Base-by-base conservation (phyloP, 768 basidiomycete genomes). In the Tricholoma hemisulphureum region DNA sequence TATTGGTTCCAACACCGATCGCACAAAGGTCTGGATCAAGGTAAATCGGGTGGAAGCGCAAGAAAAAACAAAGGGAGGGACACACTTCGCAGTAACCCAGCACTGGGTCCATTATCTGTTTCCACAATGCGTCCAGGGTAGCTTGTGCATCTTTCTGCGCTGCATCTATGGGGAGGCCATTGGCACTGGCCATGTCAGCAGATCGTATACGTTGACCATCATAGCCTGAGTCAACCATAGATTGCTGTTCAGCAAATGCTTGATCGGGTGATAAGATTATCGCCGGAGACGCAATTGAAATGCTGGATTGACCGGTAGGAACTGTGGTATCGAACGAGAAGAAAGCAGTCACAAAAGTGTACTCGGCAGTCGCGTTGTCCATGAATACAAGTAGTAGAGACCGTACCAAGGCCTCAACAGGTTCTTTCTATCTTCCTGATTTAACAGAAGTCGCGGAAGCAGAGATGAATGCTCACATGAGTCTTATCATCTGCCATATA, bases 291-390 rank as follows among this genome's bases (percentile, higher is more conserved):
- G 77, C 65, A 23, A 75, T 45, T 23, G 73, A 65, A 4, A 57
- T 72, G 35, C 73, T 71, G 2, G 67, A 57, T 48, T 80, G 82
- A 24, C 60, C 61, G 10, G 73, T 66, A 18, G 74, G 70, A 2
- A 73, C 55, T 1, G 69, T 63, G 6, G 70, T 65, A 48, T 71
- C 75, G 58, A 69, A 68, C 35, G 82, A 77, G 75, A 98, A 98
- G 76, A 99, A 98, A 0, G 85, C 76, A 9, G 85, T 83, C 51
- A 97, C 73, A 65, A 98, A 98, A 1, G 86, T 79, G 72, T 95
- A 96, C 73, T 98, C 96, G 26, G 94, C 85, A 1, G 91, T 91
- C 3, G 92, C 88, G 67, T 99, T 98, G 75, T 98, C 95, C 83
- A 96, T 87, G 59, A 98, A 83, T 53, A 97, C 95, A 52, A 98